These are phyloP conservation scores for Boletus reticulatus DNA, from an alignment of 768 basidiomycete species.

Conservation along the genomic window DNA sequence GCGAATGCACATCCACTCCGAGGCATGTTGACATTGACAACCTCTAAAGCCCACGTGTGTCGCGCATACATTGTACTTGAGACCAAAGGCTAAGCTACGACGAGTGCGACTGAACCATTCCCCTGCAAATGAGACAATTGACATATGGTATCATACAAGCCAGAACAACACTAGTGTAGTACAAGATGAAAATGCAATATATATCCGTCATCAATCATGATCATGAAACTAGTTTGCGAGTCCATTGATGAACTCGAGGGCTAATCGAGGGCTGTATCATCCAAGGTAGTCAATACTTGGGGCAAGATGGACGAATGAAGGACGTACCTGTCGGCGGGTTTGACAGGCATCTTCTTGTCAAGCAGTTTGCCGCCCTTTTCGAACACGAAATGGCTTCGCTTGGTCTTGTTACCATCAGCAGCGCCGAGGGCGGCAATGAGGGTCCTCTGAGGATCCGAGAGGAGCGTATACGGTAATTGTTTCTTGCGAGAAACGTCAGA, in stretches of 20 bases:
- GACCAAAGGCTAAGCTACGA: no score
- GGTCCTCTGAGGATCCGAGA: slow-evolving; percentile 84
- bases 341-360: slow-evolving; percentile 82
- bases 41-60: no score
- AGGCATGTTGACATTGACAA: no score
- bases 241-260: slow-evolving; percentile 67
- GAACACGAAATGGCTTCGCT: slow-evolving; percentile 93
- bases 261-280: slow-evolving; percentile 52
- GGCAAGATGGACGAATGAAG: neutral
- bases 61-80: no score
- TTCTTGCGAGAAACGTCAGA: slow-evolving; percentile 48
- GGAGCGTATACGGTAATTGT: slow-evolving; percentile 77
- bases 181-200: slow-evolving; percentile 10
- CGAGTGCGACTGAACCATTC: no score
- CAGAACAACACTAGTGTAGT: neutral
- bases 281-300: neutral
- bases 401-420: slow-evolving; percentile 74
- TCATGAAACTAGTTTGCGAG: slow-evolving; percentile 7
- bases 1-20: no score
- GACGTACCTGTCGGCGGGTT: slow-evolving; percentile 76
- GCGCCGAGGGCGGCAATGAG: slow-evolving; percentile 84
- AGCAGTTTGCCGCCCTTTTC: slow-evolving; percentile 88
- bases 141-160: no score
- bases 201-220: neutral
- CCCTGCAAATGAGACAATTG: no score